Conservation (phyloP, 371 early-diverging fungal species). For the Rhizopus arrhizus region DNA sequence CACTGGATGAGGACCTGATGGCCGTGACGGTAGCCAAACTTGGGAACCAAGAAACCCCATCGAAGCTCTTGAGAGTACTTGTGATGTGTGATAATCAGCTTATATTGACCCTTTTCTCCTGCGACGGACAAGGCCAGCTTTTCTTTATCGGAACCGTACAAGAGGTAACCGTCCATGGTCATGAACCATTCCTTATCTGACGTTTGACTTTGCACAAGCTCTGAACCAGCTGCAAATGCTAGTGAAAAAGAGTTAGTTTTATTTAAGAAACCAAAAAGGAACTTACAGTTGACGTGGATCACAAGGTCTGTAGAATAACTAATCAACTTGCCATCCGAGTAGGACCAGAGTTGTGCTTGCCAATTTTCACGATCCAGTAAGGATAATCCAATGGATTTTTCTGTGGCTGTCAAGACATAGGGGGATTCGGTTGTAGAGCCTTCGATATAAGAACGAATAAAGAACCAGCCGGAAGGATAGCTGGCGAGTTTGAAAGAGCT, state of each 20-base stretch:
- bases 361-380: slow-evolving; percentile 37
- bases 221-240: slow-evolving; percentile 23
- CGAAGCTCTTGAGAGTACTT: slow-evolving; percentile 20
- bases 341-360: slow-evolving; percentile 57
- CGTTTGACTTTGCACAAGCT: slow-evolving; percentile 15
- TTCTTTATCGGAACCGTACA: slow-evolving; percentile 28
- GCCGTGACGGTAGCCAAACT: slow-evolving; percentile 27
- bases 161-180: slow-evolving; percentile 29
- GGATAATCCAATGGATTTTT: slow-evolving; percentile 27
- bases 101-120: slow-evolving; percentile 10
- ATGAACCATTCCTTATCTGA: slow-evolving; percentile 28
- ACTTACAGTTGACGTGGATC: slow-evolving; percentile 43
- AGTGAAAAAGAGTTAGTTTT: neutral
- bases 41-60: slow-evolving; percentile 35
- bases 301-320: slow-evolving; percentile 55
- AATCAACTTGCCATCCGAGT: slow-evolving; percentile 49
- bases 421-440: slow-evolving; percentile 44
- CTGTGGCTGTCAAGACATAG: slow-evolving; percentile 38
- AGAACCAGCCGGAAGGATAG: slow-evolving; percentile 51
- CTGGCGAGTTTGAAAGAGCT: slow-evolving; percentile 40
- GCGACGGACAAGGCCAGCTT: slow-evolving; percentile 30
- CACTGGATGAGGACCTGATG: slow-evolving; percentile 28
- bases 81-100: slow-evolving; percentile 18
- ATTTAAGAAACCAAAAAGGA: slow-evolving; percentile 4
- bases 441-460: slow-evolving; percentile 33